Evolutionary conservation across 2,329 filamentous ascomycete genomes (phyloP).

Genomic region (Tricladium varicosporioides): DNA sequence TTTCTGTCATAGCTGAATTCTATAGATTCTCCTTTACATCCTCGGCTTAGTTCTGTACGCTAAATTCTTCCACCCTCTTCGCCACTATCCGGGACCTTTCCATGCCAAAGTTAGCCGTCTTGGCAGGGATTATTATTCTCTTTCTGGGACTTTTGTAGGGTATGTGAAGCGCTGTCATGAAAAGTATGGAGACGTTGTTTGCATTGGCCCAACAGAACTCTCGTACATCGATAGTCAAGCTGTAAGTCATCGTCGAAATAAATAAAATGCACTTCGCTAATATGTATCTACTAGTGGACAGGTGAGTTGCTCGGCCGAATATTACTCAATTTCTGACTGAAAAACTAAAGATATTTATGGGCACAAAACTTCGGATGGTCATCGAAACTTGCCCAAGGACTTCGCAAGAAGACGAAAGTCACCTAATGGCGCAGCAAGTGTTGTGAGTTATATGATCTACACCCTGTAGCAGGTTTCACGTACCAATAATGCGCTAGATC

Average conservation of each 20-base stretch:
- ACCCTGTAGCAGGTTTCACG: not conserved
- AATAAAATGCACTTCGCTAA: not conserved
- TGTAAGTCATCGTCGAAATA: not conserved
- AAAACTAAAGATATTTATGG: not conserved
- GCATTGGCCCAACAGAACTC: constrained; percentile 31
- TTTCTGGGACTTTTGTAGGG: not conserved
- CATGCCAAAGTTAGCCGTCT: constrained; percentile 2
- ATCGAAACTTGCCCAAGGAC: not conserved
- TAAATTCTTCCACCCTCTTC: constrained; percentile 21
- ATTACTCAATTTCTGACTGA: not conserved
- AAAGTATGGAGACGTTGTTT: constrained; percentile 8
- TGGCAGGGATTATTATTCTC: not conserved
- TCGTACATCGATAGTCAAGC: constrained; percentile 20
- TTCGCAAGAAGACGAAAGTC: not conserved
- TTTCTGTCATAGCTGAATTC: not conserved
- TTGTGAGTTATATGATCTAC: not conserved
- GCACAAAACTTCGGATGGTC: not conserved
- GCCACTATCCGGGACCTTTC: constrained; percentile 21
- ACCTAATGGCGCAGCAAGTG: not conserved
- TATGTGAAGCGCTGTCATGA: not conserved
- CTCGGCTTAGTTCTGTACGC: not conserved
- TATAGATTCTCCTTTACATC: not conserved
- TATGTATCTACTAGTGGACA: not conserved
- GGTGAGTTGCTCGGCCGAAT: not conserved
- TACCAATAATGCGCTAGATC: not conserved